Conservation (phyloP, 2,329 filamentous ascomycete species). For the Aureobasidium zeae region DNA sequence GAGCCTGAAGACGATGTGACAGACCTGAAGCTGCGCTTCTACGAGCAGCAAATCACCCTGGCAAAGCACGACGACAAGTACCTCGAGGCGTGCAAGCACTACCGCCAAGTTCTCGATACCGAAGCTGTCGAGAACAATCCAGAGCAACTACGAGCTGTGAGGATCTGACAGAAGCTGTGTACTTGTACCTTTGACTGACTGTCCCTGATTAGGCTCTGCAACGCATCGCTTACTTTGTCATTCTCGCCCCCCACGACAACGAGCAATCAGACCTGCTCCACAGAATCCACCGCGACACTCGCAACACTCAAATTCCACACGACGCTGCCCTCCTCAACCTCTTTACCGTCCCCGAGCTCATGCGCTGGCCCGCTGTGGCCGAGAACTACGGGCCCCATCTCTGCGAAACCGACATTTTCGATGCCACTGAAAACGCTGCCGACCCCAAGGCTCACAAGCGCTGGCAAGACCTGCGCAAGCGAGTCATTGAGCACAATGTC, state of each 20-base stretch:
- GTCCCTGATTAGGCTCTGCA: conserved; percentile 59
- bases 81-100: conserved; percentile 95
- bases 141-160: conserved; percentile 72
- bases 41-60: conserved; percentile 91
- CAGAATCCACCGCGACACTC: conserved; percentile 76
- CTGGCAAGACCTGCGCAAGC: conserved; percentile 93
- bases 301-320: conserved; percentile 61
- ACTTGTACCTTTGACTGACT: no score
- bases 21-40: conserved; percentile 89
- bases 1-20: conserved; percentile 83
- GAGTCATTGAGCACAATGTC: conserved; percentile 98
- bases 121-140: conserved; percentile 89
- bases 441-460: conserved; percentile 76
- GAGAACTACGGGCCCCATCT: conserved; percentile 83
- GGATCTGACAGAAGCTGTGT: no score
- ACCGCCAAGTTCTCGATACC: conserved; percentile 91
- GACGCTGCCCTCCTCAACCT: conserved; percentile 84
- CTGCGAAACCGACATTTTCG: conserved; percentile 80
- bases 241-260: conserved; percentile 94
- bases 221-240: conserved; percentile 94
- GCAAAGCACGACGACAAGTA: conserved; percentile 98
- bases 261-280: conserved; percentile 96
- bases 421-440: conserved; percentile 46
- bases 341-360: conserved; percentile 91
- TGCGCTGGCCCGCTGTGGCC: conserved; percentile 94